phyloP scores from a whole-genome alignment of 116 monocot genomes.

The Papilionanthe hybrid region DNA sequence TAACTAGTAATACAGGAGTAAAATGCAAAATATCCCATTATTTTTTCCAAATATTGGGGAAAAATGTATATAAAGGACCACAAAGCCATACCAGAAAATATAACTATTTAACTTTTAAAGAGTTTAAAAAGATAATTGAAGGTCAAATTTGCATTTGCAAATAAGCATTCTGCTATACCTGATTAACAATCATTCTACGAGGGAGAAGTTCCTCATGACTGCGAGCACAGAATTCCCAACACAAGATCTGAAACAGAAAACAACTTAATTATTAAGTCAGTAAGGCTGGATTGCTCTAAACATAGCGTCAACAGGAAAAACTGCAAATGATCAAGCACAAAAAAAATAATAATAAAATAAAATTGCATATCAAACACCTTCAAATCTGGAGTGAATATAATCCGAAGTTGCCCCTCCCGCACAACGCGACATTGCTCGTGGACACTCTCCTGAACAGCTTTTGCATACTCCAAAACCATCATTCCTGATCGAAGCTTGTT shows the following conservation, averaged over 20 bases:
- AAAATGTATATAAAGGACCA: background rate
- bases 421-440: slow-evolving; percentile 89
- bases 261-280: background rate
- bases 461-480: slow-evolving; percentile 82
- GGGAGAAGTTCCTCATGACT: slow-evolving; percentile 85
- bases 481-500: slow-evolving; percentile 58
- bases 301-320: background rate
- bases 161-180: slow-evolving; percentile 40
- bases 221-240: slow-evolving; percentile 91
- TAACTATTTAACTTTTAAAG: background rate
- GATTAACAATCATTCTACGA: slow-evolving; percentile 67
- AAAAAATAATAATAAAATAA: background rate
- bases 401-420: slow-evolving; percentile 80
- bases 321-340: background rate
- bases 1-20: background rate
- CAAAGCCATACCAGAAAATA: background rate
- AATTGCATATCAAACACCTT: slow-evolving; percentile 41
- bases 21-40: background rate
- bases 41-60: background rate
- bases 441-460: slow-evolving; percentile 79
- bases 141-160: background rate
- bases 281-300: background rate
- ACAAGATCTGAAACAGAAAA: slow-evolving; percentile 60
- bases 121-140: background rate
- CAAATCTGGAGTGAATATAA: slow-evolving; percentile 82